Evolutionary conservation across 2,329 filamentous ascomycete genomes (phyloP).

Genomic region (Pseudogymnoascus sp.): DNA sequence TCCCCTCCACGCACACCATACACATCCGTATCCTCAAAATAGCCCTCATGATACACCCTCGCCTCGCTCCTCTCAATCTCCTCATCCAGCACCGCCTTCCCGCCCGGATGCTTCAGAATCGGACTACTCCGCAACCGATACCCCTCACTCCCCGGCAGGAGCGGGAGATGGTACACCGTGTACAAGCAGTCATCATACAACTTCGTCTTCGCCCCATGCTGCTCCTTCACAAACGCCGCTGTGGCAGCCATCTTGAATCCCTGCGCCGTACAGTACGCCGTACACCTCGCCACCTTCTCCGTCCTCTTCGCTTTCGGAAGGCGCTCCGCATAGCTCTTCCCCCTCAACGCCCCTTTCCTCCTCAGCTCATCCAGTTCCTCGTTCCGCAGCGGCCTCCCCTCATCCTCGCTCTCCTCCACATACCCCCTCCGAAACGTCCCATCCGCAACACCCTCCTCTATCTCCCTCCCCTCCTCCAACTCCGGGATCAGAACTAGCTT

Average conservation of each 20-base stretch:
- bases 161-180: conserved; percentile 83
- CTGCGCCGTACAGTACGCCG: conserved; percentile 93
- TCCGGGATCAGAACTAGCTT: conserved; percentile 94
- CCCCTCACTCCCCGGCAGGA: conserved; percentile 77
- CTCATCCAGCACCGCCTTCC: conserved; percentile 84
- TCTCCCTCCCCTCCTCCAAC: conserved; percentile 52
- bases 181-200: conserved; percentile 97
- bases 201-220: conserved; percentile 86
- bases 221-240: conserved; percentile 79
- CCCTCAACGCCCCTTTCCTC: conserved; percentile 51
- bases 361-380: conserved; percentile 57
- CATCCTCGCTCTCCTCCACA: conserved; percentile 40
- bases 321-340: conserved; percentile 91
- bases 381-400: conserved; percentile 57
- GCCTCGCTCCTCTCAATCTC: conserved; percentile 92
- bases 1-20: conserved; percentile 39
- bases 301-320: conserved; percentile 79
- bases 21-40: conserved; percentile 63
- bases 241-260: conserved; percentile 82
- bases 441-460: conserved; percentile 49
- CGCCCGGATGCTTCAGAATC: conserved; percentile 83
- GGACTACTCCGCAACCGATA: conserved; percentile 85
- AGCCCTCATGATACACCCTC: conserved; percentile 83
- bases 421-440: conserved; percentile 39
- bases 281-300: conserved; percentile 81